Evolutionary conservation across 768 basidiomycete genomes (phyloP).

Genomic region (Boletus vermiculosoides): DNA sequence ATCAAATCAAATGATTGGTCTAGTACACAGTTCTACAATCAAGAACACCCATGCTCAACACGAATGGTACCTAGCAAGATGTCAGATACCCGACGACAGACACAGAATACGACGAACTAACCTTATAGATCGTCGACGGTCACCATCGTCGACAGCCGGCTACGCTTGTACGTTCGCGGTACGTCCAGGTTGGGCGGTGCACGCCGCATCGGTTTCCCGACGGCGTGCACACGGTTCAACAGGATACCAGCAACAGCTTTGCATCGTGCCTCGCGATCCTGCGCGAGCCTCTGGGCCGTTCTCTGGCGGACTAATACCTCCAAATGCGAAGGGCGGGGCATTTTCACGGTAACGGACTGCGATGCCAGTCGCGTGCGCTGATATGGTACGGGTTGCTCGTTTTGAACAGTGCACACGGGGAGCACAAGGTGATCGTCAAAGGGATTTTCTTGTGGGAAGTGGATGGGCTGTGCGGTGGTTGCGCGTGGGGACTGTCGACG

Average conservation of each 20-base stretch:
- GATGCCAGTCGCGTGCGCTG: constrained; percentile 32
- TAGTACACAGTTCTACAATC: background rate
- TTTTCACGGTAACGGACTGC: constrained; percentile 24
- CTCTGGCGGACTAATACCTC: constrained; percentile 31
- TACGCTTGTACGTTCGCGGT: constrained; percentile 49
- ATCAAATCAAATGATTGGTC: background rate
- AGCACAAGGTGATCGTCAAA: constrained; percentile 28
- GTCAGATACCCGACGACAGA: background rate
- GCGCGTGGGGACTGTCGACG: constrained; percentile 18
- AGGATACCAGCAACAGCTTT: constrained; percentile 59
- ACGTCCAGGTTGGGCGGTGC: constrained; percentile 27
- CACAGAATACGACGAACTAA: background rate
- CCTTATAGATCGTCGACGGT: constrained; percentile 40
- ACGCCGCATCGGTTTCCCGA: constrained; percentile 54
- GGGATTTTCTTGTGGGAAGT: constrained; percentile 27
- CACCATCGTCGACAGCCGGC: constrained; percentile 51
- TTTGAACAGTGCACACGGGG: constrained; percentile 1
- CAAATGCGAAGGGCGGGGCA: constrained; percentile 24
- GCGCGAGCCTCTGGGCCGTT: constrained; percentile 32
- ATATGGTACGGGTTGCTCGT: constrained; percentile 13
- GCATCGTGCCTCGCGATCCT: constrained; percentile 42
- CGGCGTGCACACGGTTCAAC: constrained; percentile 50
- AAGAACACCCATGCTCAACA: constrained; percentile 15
- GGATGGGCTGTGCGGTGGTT: constrained; percentile 14
- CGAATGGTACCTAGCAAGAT: constrained; percentile 4